These are phyloP conservation scores for Coniferiporia sulphurascens DNA, from an alignment of 1,284 basidiomycete genomes.

Conservation along the genomic window DNA sequence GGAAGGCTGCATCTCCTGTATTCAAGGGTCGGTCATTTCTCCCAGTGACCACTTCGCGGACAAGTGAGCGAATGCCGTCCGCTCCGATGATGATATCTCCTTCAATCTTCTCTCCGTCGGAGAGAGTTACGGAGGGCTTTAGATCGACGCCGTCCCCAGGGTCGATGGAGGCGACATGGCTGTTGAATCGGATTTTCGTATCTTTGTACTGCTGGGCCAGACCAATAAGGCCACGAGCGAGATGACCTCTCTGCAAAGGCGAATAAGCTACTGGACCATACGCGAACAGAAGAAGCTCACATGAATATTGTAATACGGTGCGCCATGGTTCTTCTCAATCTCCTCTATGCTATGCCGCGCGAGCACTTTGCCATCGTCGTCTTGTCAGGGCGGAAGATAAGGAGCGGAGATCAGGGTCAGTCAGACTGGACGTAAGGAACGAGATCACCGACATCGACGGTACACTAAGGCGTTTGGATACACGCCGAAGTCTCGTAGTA, in stretches of 20 bases:
- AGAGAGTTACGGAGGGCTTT: slow-evolving; percentile 32
- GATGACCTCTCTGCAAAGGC: neutral
- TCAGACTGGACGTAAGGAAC: neutral
- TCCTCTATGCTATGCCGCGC: slow-evolving; percentile 34
- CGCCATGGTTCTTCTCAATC: slow-evolving; percentile 38
- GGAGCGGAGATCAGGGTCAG: neutral
- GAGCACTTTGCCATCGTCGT: slow-evolving; percentile 38
- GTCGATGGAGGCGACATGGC: neutral
- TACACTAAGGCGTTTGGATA: slow-evolving; percentile 38
- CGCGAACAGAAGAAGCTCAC: neutral
- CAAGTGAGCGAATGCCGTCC: neutral
- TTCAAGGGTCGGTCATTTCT: neutral
- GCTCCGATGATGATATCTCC: slow-evolving; percentile 57
- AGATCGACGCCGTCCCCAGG: too few species aligned
- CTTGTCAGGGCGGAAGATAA: slow-evolving; percentile 28
- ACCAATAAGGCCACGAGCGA: neutral
- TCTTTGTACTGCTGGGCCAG: neutral
- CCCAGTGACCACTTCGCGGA: neutral
- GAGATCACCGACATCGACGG: slow-evolving; percentile 25
- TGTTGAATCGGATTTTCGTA: neutral
- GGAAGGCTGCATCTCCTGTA: slow-evolving; percentile 21
- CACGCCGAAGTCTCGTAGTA: slow-evolving; percentile 38
- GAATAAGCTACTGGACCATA: too few species aligned
- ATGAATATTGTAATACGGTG: slow-evolving; percentile 52
- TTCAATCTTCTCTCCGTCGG: slow-evolving; percentile 40